These are phyloP conservation scores for Metschnikowia aberdeeniae DNA, from an alignment of 805 yeast species.

Conservation along the genomic window DNA sequence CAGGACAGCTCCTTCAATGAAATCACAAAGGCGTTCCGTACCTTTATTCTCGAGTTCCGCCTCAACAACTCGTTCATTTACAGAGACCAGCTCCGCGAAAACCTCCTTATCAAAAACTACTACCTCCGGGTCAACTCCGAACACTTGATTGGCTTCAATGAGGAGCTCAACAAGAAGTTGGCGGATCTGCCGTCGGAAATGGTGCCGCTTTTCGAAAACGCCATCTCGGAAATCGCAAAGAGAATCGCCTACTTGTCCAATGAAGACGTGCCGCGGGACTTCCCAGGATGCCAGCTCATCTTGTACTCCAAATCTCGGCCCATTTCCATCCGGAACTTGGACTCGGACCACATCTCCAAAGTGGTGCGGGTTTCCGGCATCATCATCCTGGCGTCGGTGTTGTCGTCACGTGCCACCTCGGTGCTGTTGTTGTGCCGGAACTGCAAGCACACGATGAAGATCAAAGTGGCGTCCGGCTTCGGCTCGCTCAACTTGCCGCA, in stretches of 20 bases:
- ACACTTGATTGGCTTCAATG: conserved; percentile 83
- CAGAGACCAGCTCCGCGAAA: conserved; percentile 87
- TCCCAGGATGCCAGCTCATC: conserved; percentile 83
- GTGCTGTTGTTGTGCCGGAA: conserved; percentile 82
- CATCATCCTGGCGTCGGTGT: conserved; percentile 83
- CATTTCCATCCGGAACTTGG: conserved; percentile 73
- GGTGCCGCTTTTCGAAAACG: conserved; percentile 79
- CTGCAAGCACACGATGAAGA: conserved; percentile 75
- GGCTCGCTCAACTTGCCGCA: conserved; percentile 68
- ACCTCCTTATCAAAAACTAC: conserved; percentile 72
- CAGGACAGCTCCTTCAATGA: conserved; percentile 64
- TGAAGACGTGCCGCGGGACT: conserved; percentile 47
- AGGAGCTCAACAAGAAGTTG: conserved; percentile 78
- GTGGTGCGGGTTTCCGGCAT: conserved; percentile 91
- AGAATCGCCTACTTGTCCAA: conserved; percentile 53
- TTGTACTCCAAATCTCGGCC: conserved; percentile 68
- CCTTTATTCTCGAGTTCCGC: conserved; percentile 82
- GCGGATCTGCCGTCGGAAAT: conserved; percentile 84
- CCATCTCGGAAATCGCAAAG: conserved; percentile 82
- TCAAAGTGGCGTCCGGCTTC: conserved; percentile 63
- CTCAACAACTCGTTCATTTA: conserved; percentile 78
- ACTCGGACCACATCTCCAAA: conserved; percentile 83
- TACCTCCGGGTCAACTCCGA: conserved; percentile 72
- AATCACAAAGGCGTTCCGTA: conserved; percentile 69
- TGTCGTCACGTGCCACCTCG: conserved; percentile 80